These are phyloP conservation scores for Ampelocalamus luodianensis DNA, from an alignment of 176 grass and related monocot genomes.

Conservation along the genomic window DNA sequence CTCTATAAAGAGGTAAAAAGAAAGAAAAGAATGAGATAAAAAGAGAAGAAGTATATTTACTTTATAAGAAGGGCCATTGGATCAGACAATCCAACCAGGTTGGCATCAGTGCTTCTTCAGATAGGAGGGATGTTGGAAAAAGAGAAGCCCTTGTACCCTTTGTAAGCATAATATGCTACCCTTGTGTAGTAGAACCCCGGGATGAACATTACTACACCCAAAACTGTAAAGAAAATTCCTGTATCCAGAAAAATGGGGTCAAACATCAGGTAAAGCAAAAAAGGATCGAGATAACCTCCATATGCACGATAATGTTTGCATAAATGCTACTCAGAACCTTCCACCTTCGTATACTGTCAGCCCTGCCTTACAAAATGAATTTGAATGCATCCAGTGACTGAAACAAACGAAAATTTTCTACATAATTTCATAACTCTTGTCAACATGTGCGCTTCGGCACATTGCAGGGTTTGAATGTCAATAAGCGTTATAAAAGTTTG, in stretches of 20 bases:
- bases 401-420: neutral
- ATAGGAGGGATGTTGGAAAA: constrained; percentile 86
- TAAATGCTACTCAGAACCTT: neutral
- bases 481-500: neutral
- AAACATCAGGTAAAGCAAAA: neutral
- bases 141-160: constrained; percentile 84
- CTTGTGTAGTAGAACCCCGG: constrained; percentile 90
- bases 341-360: neutral
- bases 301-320: neutral
- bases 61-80: constrained; percentile 4
- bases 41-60: neutral
- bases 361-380: neutral
- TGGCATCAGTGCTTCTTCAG: constrained; percentile 26
- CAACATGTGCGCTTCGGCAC: neutral
- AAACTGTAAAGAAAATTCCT: constrained; percentile 77
- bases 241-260: neutral
- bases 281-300: neutral
- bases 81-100: neutral
- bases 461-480: neutral
- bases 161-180: constrained; percentile 85
- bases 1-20: constrained; percentile 27
- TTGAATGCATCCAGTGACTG: neutral
- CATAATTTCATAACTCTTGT: neutral
- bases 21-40: neutral
- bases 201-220: constrained; percentile 81